These are phyloP conservation scores for Colletotrichum simmondsii DNA, from an alignment of 2,329 filamentous ascomycete species.

Conservation along the genomic window DNA sequence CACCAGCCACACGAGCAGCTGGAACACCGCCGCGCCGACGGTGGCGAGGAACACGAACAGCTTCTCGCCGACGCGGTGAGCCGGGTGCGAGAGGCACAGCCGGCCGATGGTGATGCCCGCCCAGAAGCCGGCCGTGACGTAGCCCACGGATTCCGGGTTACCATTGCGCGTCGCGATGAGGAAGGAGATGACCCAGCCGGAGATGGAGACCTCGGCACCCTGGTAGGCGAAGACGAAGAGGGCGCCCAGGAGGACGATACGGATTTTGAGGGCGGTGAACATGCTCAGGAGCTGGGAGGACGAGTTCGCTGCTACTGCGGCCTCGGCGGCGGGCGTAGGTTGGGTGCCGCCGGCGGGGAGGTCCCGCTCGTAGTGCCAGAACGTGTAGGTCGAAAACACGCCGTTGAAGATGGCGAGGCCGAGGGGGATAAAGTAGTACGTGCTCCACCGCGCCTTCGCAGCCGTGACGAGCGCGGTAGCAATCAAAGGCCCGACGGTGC, in stretches of 20 bases:
- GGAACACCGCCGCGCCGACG: constrained; percentile 71
- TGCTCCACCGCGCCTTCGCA: constrained; percentile 70
- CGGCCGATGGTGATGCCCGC: constrained; percentile 81
- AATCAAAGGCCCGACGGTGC: constrained; percentile 75
- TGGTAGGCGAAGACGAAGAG: constrained; percentile 90
- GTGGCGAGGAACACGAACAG: constrained; percentile 73
- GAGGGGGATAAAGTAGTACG: constrained; percentile 78
- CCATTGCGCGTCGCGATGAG: constrained; percentile 79
- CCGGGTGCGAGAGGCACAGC: constrained; percentile 75
- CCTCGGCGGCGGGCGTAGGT: constrained; percentile 29
- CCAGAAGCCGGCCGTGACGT: constrained; percentile 80
- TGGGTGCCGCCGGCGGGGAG: constrained; percentile 22
- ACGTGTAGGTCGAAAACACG: constrained; percentile 72
- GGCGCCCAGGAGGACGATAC: constrained; percentile 78
- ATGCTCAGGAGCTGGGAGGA: constrained; percentile 50
- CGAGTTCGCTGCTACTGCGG: constrained; percentile 36
- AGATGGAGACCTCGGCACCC: constrained; percentile 85
- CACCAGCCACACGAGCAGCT: constrained; percentile 82
- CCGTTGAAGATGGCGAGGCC: constrained; percentile 67
- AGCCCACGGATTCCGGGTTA: constrained; percentile 77
- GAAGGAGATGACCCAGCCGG: constrained; percentile 89
- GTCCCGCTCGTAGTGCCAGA: constrained; percentile 77
- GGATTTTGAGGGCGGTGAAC: constrained; percentile 59
- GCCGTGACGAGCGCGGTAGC: constrained; percentile 78
- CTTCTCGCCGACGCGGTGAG: constrained; percentile 77